Percentiles rank a stretch among this genome's conserved stretches.
These are phyloP conservation scores for Coelastrella sp. DNA, from an alignment of 139 green algal species.

Conservation along the genomic window DNA sequence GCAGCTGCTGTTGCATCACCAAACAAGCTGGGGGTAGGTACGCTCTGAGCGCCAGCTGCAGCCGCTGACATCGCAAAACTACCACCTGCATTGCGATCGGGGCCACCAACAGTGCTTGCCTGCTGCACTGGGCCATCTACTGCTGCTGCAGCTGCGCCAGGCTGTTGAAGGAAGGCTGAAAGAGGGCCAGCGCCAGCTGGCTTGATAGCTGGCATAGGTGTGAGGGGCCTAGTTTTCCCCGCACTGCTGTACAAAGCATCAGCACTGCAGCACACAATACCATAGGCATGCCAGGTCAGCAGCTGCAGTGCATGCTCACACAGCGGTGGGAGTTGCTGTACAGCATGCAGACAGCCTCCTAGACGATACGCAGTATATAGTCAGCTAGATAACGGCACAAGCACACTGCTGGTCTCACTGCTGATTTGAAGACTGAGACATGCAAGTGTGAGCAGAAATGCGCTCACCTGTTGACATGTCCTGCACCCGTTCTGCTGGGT, in stretches of 20 bases:
- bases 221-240: conserved; percentile 20
- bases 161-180: background rate
- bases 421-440: background rate
- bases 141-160: background rate
- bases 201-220: conserved; percentile 4
- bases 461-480: conserved; percentile 31
- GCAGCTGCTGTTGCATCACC: background rate
- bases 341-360: no score
- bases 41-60: background rate
- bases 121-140: no score
- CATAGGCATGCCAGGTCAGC: background rate
- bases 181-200: background rate
- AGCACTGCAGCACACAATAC: background rate
- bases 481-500: background rate
- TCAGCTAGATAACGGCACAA: no score
- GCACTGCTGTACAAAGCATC: conserved; percentile 22
- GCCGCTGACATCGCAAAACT: no score
- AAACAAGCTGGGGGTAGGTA: background rate
- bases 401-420: no score
- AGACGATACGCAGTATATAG: no score
- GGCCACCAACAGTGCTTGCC: no score
- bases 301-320: no score
- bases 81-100: no score
- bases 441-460: background rate
- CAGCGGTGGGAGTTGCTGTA: no score